These are phyloP conservation scores for Jacaranda copaia DNA, from an alignment of 257 asterid genomes.

Conservation along the genomic window DNA sequence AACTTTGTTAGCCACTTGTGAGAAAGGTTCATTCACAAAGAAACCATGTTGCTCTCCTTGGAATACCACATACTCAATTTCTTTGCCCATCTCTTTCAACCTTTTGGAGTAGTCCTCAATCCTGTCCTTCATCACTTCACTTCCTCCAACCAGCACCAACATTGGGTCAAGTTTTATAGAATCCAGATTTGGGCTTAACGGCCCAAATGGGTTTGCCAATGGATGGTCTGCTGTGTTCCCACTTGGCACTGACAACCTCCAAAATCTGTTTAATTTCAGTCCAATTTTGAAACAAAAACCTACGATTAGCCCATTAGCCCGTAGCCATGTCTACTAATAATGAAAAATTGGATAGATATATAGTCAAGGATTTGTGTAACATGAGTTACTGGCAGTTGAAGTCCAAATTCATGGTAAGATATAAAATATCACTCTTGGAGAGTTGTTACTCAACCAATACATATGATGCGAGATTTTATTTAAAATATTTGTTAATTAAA, in stretches of 20 bases:
- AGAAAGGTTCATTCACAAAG: constrained; percentile 62
- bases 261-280: constrained; percentile 50
- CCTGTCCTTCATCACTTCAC: constrained; percentile 70
- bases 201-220: constrained; percentile 78
- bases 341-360: too few species aligned
- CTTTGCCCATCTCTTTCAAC: constrained; percentile 53
- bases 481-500: too few species aligned
- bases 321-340: too few species aligned
- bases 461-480: too few species aligned
- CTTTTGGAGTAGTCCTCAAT: constrained; percentile 54
- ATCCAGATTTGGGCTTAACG: constrained; percentile 57
- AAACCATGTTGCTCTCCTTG: constrained; percentile 67
- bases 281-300: background rate
- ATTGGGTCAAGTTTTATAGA: constrained; percentile 54
- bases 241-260: constrained; percentile 71
- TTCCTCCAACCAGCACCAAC: constrained; percentile 63
- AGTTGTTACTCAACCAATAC: too few species aligned
- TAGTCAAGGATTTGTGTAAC: too few species aligned
- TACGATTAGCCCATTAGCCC: too few species aligned
- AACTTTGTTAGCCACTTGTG: constrained; percentile 45
- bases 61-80: constrained; percentile 44
- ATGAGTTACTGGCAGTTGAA: too few species aligned
- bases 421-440: too few species aligned
- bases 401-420: too few species aligned
- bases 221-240: constrained; percentile 67